A percentile compares a stretch with the other conserved stretches of the same genome.
phyloP scores from a whole-genome alignment of 805 yeast species.

The Candida easanensis region DNA sequence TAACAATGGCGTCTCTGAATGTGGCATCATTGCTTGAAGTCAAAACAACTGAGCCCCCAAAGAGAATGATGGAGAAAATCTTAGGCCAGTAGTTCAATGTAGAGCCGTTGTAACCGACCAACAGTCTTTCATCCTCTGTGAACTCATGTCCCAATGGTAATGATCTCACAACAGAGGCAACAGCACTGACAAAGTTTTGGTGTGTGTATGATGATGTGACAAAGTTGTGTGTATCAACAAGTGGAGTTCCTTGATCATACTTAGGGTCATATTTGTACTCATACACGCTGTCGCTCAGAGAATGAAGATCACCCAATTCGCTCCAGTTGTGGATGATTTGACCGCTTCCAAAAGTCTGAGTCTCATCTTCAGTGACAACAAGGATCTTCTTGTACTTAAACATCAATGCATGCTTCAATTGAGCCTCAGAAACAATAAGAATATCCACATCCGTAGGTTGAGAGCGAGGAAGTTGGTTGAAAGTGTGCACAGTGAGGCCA shows the following conservation, averaged over 20 bases:
- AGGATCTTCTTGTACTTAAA: slow-evolving; percentile 31
- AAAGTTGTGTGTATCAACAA: slow-evolving; percentile 33
- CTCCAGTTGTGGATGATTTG: slow-evolving; percentile 27
- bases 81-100: slow-evolving; percentile 44
- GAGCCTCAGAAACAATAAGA: slow-evolving; percentile 29
- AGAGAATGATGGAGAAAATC: slow-evolving; percentile 30
- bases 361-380: slow-evolving; percentile 27
- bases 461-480: slow-evolving; percentile 32
- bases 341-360: slow-evolving; percentile 2
- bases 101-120: slow-evolving; percentile 27
- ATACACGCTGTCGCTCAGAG: slow-evolving; percentile 9
- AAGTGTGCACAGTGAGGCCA: slow-evolving; percentile 39
- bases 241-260: slow-evolving; percentile 29
- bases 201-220: slow-evolving; percentile 43
- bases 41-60: slow-evolving; percentile 32
- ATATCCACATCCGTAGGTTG: slow-evolving; percentile 28
- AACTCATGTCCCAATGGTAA: slow-evolving; percentile 38
- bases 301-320: slow-evolving; percentile 18
- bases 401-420: slow-evolving; percentile 23
- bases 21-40: slow-evolving; percentile 23
- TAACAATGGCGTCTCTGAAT: slow-evolving; percentile 5
- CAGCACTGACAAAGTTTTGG: slow-evolving; percentile 48
- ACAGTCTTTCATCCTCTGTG: slow-evolving; percentile 28
- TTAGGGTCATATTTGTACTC: slow-evolving; percentile 31
- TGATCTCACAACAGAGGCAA: slow-evolving; percentile 44